These are phyloP conservation scores for Hyphopichia khmerensis DNA, from an alignment of 1,139 yeast genomes.

Conservation along the genomic window DNA sequence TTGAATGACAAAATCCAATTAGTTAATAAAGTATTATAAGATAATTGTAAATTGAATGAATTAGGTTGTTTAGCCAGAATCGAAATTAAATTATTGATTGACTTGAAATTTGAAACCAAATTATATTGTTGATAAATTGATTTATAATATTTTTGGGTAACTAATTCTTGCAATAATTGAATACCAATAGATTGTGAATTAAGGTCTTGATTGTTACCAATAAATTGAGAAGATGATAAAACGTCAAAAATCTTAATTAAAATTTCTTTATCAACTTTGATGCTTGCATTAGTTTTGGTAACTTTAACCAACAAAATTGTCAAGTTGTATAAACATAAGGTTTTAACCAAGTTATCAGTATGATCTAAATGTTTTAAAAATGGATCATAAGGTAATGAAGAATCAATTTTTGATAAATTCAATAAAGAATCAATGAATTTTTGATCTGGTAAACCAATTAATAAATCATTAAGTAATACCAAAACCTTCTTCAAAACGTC, in stretches of 20 bases:
- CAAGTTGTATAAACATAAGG: constrained; percentile 47
- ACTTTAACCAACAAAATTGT: constrained; percentile 36
- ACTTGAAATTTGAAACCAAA: constrained; percentile 51
- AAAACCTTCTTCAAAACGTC: constrained; percentile 76
- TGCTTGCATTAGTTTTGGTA: constrained; percentile 11
- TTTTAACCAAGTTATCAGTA: constrained; percentile 45
- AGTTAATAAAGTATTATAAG: constrained; percentile 73
- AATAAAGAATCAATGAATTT: constrained; percentile 47
- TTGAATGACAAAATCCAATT: constrained; percentile 87
- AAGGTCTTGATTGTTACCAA: constrained; percentile 46
- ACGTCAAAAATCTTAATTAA: constrained; percentile 44
- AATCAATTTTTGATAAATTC: constrained; percentile 43
- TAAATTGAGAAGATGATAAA: constrained; percentile 36
- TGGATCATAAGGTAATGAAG: constrained; percentile 56
- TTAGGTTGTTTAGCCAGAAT: constrained; percentile 41
- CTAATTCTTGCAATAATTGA: constrained; percentile 64
- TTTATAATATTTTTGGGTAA: constrained; percentile 61
- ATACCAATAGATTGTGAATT: constrained; percentile 64
- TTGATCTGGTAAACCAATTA: constrained; percentile 40
- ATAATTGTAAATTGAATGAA: constrained; percentile 73
- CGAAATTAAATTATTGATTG: constrained; percentile 40
- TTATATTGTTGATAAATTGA: constrained; percentile 54
- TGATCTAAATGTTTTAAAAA: constrained; percentile 51
- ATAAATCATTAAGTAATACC: constrained; percentile 65
- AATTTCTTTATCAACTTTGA: constrained; percentile 27